Evolutionary conservation across 169 alveolate species (phyloP), one percentile per base, ranked within the genome.

Genomic region (Eimeria praecox): DNA sequence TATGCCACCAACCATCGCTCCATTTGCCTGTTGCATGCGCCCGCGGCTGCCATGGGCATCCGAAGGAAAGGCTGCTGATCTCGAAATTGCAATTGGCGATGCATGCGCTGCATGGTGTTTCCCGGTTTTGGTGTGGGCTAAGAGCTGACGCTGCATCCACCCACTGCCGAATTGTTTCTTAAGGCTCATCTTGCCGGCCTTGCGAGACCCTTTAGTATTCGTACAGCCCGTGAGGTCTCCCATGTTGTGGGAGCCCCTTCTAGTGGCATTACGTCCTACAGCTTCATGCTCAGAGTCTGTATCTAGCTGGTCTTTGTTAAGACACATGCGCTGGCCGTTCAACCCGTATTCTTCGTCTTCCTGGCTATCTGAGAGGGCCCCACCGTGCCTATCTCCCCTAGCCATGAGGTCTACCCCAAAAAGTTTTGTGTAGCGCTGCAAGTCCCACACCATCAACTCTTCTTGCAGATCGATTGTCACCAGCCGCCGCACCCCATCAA

Each of bases 401-500:
- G 95, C 87, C 91, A 75, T 83, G 56, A 94, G 82, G 30, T 89
- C 92, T 14, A 94, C 40, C 52, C 92, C 95, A 40, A 83, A 52
- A 38, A 94, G 95, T 52, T 94, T 94, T 54, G 90, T 52, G 69
- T 69, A 73, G 16, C 91, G 82, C 77, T 66, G 85, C 44, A 73
- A 20, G 40, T 94, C 96, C 96, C 96, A 94, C 27, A 94, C 94
- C 59, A 94, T 94, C 88, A 94, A 54, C 20, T 69, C 77, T 33
- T 94, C 96, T 5, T 64, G 77, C 52, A 94, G 42, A 38, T 89
- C 96, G 14, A 94, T 89, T 9, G 96, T 75, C 9, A 94, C 95
- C 59, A 94, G 95, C 33, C 96, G 89, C 69, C 96, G 66, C 20
- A 62, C 38, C 40, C 96, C 96, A 38, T 94, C 96, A 49, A 59